Evolutionary conservation across 2,329 filamentous ascomycete species (phyloP).

Genomic region (Diaporthe velutina): DNA sequence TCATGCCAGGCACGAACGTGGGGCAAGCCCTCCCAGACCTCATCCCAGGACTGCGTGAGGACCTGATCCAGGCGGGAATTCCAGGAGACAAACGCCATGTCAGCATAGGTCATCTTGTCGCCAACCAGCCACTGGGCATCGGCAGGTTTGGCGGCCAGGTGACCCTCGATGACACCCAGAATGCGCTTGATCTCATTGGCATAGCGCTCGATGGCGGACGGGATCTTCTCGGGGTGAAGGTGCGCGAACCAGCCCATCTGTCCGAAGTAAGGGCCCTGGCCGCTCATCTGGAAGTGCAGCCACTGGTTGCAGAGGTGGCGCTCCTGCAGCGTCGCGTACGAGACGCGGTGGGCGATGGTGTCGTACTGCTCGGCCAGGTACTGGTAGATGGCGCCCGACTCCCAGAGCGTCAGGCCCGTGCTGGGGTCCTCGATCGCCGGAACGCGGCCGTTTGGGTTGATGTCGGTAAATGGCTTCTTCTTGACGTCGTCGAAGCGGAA

Average conservation of each 20-base stretch:
- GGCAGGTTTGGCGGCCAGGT: conserved; percentile 38
- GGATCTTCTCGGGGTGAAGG: conserved; percentile 47
- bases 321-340: conserved; percentile 41
- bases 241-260: conserved; percentile 54
- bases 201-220: conserved; percentile 44
- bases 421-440: conserved; percentile 53
- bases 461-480: conserved; percentile 43
- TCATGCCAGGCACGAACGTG: conserved; percentile 52
- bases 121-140: conserved; percentile 45
- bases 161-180: conserved; percentile 43
- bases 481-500: conserved; percentile 45
- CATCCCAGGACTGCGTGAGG: conserved; percentile 42
- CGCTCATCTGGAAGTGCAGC: conserved; percentile 58
- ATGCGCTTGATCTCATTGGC: conserved; percentile 45
- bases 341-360: conserved; percentile 39
- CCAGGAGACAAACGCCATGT: conserved; percentile 44
- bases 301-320: conserved; percentile 46
- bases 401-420: conserved; percentile 48
- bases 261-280: conserved; percentile 60
- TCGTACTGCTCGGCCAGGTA: conserved; percentile 47
- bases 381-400: conserved; percentile 43
- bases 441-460: conserved; percentile 53
- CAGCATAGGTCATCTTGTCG: conserved; percentile 43
- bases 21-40: conserved; percentile 44
- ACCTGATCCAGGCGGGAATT: conserved; percentile 43